Evolutionary conservation across 306 rosid genomes (phyloP), one percentile per base, ranked within the genome.

Genomic region (Sophora flavescens): DNA sequence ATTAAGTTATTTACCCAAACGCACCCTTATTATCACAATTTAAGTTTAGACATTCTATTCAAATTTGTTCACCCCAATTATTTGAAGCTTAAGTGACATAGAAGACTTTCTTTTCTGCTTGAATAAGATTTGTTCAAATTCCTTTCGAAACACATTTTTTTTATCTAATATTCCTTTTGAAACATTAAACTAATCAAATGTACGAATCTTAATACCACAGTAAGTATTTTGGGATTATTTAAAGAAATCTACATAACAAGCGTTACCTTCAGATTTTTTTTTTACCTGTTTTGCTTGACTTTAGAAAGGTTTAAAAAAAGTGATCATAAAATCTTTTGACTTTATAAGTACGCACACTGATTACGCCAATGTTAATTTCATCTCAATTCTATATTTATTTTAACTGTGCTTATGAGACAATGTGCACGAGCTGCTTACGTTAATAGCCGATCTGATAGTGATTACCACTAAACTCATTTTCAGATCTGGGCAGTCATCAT

Each of bases 391-490:
- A 0, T 22, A 22, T 39, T 18, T n/a, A n/a, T n/a, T n/a, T n/a
- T 22, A 36, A 54, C 2, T 14, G 18, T 12, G 14, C 28, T 44
- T 5, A 11, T 26, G 32, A 68, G 30, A 60, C 32, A 57, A 59
- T 14, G 28, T 38, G 66, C 67, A 50, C 12, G 59, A 53, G 56
- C 53, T 75, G 4, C 10, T 5, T 58, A 9, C 48, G 68, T 76
- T 60, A 53, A 81, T 66, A 73, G 36, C 14, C 1, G 69, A 68
- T 80, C 72, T 54, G 45, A 57, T 41, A 41, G 32, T 44, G 50
- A 44, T 80, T 62, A 30, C 16, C 63, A 38, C 35, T 72, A 26
- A 36, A 33, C 70, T 64, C 47, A 16, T 50, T 59, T 63, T 32
- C 13, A 6, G 18, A 77, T 74, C 17, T 50, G 68, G 66, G 39